Evolutionary conservation across 495 filamentous ascomycete species (phyloP).

Genomic region (Baudoinia panamericana): DNA sequence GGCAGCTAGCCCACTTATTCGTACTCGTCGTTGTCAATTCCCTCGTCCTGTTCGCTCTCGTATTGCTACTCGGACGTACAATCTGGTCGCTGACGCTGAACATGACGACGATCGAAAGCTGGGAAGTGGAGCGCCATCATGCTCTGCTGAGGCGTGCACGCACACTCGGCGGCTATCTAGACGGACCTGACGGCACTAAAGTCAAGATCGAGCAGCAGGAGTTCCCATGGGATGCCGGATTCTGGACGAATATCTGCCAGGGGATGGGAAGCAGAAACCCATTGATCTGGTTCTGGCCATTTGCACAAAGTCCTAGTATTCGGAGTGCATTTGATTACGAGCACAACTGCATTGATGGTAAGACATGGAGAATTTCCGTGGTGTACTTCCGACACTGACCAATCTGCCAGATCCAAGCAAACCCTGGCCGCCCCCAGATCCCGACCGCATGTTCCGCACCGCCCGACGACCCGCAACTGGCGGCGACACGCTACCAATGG

Average conservation of each 20-base stretch:
- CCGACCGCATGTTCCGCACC: conserved; percentile 55
- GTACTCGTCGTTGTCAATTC: conserved; percentile 47
- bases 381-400: no score
- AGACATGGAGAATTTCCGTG: conserved; percentile 10
- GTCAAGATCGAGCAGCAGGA: conserved; percentile 53
- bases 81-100: conserved; percentile 47
- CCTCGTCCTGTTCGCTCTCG: conserved; percentile 50
- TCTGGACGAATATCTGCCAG: conserved; percentile 63
- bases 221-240: conserved; percentile 84
- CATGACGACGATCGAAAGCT: conserved; percentile 78
- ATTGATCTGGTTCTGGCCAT: conserved; percentile 52
- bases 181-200: conserved; percentile 46
- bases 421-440: conserved; percentile 83
- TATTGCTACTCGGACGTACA: conserved; percentile 49
- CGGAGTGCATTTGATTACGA: conserved; percentile 53
- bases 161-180: conserved; percentile 43
- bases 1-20: conserved; percentile 53
- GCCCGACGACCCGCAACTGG: conserved; percentile 26
- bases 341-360: conserved; percentile 79
- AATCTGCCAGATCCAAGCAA: conserved; percentile 38
- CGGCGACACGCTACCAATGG: conserved; percentile 26
- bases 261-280: conserved; percentile 53
- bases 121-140: conserved; percentile 83
- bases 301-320: conserved; percentile 43
- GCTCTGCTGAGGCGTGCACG: conserved; percentile 51